Base-by-base conservation (phyloP, 1,139 yeast species). In the Debaryomyces nepalensis region DNA sequence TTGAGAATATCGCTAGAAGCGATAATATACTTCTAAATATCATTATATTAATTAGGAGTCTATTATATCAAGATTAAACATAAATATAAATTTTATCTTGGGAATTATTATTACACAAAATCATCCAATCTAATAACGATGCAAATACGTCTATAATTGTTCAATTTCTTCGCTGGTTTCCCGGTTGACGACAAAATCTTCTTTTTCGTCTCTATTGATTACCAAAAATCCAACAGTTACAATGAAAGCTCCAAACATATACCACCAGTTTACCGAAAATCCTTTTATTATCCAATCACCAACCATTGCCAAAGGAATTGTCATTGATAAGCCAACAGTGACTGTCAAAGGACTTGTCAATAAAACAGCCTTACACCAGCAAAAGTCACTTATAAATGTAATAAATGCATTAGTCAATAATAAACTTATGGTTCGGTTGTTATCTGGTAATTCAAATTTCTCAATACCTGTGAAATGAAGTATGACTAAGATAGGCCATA, bases 301-400 rank as follows among this genome's bases (percentile, higher is more conserved):
- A 15, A 89, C 64, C 88, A 93, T 87, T 0, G 98, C 97, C 45
- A 93, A 75, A 0, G 99, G 99, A 21, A 93, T 93, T 0, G 98
- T 90, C 52, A 93, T 81, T 20, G 96, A 85, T 33, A 93, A 72
- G 0, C 99, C 99, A 6, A 93, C 96, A 0, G 99, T 93, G 2
- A 91, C 98, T 0, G 96, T 91, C 48, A 93, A 72, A 0, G 99
- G 99, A 38, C 95, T 84, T 1, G 99, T 93, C 59, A 93, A 70
- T 26, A 93, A 73, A 76, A 91, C 95, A 0, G 98, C 96, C 52
- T 89, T 80, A 33, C 96, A 96, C 99, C 99, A 93, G 57, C 95
- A 83, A 53, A 85, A 89, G 59, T 93, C 99, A 34, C 96, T 86
- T 12, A 90, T 66, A 53, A 93, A 83, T 0, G 97, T 89, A 31